Conservation (phyloP, 192 early-diverging fungal genomes). For the Geranomyces michiganensis region DNA sequence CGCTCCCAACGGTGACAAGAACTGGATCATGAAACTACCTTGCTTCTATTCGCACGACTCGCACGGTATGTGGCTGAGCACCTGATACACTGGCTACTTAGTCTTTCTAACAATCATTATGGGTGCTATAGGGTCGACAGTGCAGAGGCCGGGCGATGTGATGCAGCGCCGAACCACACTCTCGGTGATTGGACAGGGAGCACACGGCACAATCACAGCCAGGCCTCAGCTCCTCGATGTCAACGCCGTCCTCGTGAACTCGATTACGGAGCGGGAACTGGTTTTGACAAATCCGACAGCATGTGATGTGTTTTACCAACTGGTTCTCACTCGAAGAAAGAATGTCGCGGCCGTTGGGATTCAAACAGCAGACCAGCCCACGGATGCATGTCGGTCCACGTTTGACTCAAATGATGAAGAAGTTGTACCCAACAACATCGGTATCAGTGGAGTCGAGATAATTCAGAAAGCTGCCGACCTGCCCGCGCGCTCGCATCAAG, state of each 20-base stretch:
- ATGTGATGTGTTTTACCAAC: conserved; percentile 53
- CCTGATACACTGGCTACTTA: not conserved
- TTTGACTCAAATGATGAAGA: not conserved
- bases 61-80: conserved; percentile 23
- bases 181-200: conserved; percentile 50
- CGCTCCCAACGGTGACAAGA: conserved; percentile 41
- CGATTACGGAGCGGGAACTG: conserved; percentile 52
- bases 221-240: conserved; percentile 47
- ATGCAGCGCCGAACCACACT: conserved; percentile 40
- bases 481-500: conserved; percentile 52
- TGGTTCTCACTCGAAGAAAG: conserved; percentile 33
- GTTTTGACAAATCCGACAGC: conserved; percentile 50
- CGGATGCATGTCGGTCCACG: not conserved
- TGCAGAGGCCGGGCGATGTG: conserved; percentile 27
- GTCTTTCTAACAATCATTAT: too few relatives aligned
- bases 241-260: conserved; percentile 56
- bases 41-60: conserved; percentile 53
- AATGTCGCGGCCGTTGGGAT: not conserved
- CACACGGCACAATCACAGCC: conserved; percentile 38
- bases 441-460: conserved; percentile 44
- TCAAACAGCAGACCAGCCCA: not conserved
- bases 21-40: conserved; percentile 52
- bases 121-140: too few relatives aligned
- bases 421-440: conserved; percentile 27
- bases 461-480: conserved; percentile 35